phyloP scores from a whole-genome alignment of 805 yeast genomes.

The Limtongia smithiae region DNA sequence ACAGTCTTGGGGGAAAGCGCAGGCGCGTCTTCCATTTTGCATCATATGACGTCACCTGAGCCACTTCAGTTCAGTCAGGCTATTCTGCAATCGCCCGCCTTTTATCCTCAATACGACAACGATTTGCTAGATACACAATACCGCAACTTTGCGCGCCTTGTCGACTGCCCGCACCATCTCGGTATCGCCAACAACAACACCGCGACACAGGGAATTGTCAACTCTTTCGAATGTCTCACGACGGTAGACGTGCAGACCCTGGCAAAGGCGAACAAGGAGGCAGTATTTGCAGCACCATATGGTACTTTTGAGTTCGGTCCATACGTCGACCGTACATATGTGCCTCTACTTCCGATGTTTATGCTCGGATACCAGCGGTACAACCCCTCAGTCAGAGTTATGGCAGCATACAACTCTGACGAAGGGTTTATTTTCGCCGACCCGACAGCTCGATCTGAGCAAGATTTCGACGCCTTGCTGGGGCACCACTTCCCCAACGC shows the following conservation, averaged over 20 bases:
- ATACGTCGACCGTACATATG: constrained; percentile 22
- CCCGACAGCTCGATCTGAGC: constrained; percentile 10
- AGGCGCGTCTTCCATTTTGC: constrained; percentile 40
- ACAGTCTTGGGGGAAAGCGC: constrained; percentile 43
- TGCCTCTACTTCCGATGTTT: constrained; percentile 21
- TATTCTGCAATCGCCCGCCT: constrained; percentile 27
- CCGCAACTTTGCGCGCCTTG: constrained; percentile 10
- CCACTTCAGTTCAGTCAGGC: constrained; percentile 24
- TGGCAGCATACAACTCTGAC: constrained; percentile 15
- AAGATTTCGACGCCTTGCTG: constrained; percentile 11
- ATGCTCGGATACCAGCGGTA: constrained; percentile 15
- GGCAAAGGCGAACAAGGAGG: constrained; percentile 15
- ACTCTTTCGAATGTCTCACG: constrained; percentile 19
- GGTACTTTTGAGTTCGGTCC: constrained; percentile 29
- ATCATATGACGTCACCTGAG: constrained; percentile 33
- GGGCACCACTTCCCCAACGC: constrained; percentile 20
- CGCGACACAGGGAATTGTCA: constrained; percentile 1
- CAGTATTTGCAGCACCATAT: constrained; percentile 8
- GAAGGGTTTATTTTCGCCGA: constrained; percentile 28
- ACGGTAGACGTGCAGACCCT: constrained; percentile 3
- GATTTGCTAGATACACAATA: constrained; percentile 14
- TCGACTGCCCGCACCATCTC: too few species aligned
- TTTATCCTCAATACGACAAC: constrained; percentile 22
- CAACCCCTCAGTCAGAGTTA: constrained; percentile 8
- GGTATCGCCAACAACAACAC: too few species aligned